phyloP scores from a whole-genome alignment of 371 early-diverging fungal genomes.

The Nosema muscidifuracis region DNA sequence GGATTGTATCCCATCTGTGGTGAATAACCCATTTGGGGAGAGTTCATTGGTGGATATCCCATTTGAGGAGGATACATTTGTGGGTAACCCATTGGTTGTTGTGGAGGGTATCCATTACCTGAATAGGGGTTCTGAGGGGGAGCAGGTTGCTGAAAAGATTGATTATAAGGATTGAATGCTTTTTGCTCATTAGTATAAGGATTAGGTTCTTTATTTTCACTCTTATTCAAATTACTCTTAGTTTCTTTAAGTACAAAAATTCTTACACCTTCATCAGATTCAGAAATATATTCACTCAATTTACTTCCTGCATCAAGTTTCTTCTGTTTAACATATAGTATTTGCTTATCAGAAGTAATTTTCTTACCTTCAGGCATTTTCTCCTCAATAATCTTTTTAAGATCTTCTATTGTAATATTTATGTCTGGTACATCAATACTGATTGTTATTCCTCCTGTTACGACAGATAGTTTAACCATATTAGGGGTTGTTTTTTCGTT shows the following conservation, averaged over 20 bases:
- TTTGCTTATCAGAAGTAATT: conserved; percentile 14
- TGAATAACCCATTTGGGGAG: conserved; percentile 15
- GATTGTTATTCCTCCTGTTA: not conserved
- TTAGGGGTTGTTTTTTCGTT: not conserved
- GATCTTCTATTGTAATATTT: conserved; percentile 32
- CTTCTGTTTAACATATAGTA: conserved; percentile 10
- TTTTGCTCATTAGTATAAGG: conserved; percentile 1
- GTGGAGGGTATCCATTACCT: not conserved
- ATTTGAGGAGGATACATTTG: not conserved
- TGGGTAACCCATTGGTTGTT: not conserved
- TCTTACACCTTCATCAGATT: conserved; percentile 7
- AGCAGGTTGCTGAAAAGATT: not conserved
- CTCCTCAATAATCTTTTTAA: conserved; percentile 27
- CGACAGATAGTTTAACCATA: conserved; percentile 1
- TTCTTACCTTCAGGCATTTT: conserved; percentile 2
- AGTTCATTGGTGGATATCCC: not conserved
- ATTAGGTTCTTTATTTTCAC: not conserved
- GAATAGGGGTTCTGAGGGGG: not conserved
- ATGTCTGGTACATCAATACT: conserved; percentile 14
- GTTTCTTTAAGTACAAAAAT: conserved; percentile 15
- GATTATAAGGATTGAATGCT: not conserved
- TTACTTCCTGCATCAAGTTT: conserved; percentile 18
- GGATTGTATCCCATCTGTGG: conserved; percentile 20
- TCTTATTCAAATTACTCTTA: conserved; percentile 7
- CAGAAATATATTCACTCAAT: conserved; percentile 20